Evolutionary conservation across 2,329 filamentous ascomycete species (phyloP), one percentile per base, ranked within the genome.

Genomic region (Xylaria sp.): DNA sequence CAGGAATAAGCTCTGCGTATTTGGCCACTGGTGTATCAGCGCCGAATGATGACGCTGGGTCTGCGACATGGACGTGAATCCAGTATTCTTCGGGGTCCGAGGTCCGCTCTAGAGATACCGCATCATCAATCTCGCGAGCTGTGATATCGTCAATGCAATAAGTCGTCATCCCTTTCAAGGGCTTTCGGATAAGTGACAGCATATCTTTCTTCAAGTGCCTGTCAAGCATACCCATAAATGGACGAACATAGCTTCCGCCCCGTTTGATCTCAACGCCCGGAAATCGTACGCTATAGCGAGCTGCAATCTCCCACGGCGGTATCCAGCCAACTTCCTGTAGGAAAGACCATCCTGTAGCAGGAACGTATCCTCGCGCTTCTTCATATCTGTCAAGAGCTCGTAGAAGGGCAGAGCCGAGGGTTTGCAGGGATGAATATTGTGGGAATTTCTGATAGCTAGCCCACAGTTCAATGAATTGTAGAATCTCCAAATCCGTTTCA

Each of bases 11-110:
- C 67, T 90, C 85, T 55, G 92, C 89, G 75, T 88, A 88, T 69
- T 86, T 83, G 41, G 87, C 86, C 8, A 93, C 79, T 9, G 83
- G 80, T 46, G 89, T 88, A 25, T 88, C 82, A 20, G 88, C 87
- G 23, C 82, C 75, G 71, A 96, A 88, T 67, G 88, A 87, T 5
- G 93, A 92, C 2, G 91, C 91, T 9, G 92, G 92, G 75, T 96
- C 93, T 15, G 93, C 93, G 51, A 92, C 86, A 78, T 96, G 93
- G 39, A 94, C 81, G 75, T 94, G 92, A 36, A 95, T 83, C 93
- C 93, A 96, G 75, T 88, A 89, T 72, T 91, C 84, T 60, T 84
- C 77, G 23, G 84, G 70, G 20, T 79, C 82, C 3, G 83, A 80
- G 0, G 90, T 86, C 55, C 80, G 78, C 76, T 94, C 90, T 8